A percentile compares a stretch with the other conserved stretches of the same genome.
phyloP scores from a whole-genome alignment of 2,329 filamentous ascomycete genomes.

The Venturiaceae sp. region DNA sequence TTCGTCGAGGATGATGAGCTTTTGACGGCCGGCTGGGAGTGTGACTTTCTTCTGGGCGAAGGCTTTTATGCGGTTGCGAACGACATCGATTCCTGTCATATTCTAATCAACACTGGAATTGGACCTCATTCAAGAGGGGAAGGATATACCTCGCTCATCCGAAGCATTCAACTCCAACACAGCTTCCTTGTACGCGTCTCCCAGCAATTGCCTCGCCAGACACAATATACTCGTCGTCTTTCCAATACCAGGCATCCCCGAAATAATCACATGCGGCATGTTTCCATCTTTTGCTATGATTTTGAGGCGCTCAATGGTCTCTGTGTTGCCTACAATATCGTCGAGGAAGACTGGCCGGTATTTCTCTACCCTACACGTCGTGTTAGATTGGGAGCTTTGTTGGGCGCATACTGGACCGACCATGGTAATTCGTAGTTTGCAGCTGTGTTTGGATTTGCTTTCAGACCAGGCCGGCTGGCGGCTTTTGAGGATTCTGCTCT shows the following conservation, averaged over 20 bases:
- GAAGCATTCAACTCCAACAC: conserved; percentile 94
- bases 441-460: conserved; percentile 27
- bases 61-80: conserved; percentile 93
- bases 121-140: neutral
- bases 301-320: conserved; percentile 93
- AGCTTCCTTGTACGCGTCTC: conserved; percentile 92
- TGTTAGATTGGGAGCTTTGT: neutral
- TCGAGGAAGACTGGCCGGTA: conserved; percentile 92
- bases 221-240: conserved; percentile 96
- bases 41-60: conserved; percentile 99
- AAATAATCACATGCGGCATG: conserved; percentile 98
- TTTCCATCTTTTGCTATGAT: conserved; percentile 98
- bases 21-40: conserved; percentile 79
- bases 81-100: conserved; percentile 79
- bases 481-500: conserved; percentile 39
- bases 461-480: conserved; percentile 31
- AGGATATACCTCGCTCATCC: conserved; percentile 66
- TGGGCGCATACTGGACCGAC: conserved; percentile 32
- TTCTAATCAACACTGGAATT: neutral
- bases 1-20: conserved; percentile 95
- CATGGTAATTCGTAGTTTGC: conserved; percentile 70
- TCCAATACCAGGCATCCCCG: conserved; percentile 97
- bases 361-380: conserved; percentile 76
- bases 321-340: conserved; percentile 94
- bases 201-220: conserved; percentile 81